Percentiles rank a stretch among this genome's conserved stretches.
These are phyloP conservation scores for Aspergillus wentii DNA, from an alignment of 495 filamentous ascomycete species.

Conservation along the genomic window DNA sequence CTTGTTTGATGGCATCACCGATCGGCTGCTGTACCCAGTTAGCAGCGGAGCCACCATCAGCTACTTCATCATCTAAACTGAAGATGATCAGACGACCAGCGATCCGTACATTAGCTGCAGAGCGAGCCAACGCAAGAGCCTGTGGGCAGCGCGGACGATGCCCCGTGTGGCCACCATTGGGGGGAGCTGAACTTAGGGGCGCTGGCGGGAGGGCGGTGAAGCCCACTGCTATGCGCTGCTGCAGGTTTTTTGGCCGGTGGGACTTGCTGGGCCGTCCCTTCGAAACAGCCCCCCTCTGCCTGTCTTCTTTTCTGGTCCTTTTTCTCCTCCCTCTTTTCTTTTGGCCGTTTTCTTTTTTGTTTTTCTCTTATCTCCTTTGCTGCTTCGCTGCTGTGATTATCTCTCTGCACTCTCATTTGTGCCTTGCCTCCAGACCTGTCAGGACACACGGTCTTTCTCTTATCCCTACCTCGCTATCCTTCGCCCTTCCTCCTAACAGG, in stretches of 20 bases:
- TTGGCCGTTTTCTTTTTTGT: neutral
- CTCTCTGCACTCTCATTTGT: too few relatives aligned
- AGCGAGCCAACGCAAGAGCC: conserved; percentile 3
- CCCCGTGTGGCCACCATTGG: too few relatives aligned
- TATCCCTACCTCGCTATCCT: neutral
- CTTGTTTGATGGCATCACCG: too few relatives aligned
- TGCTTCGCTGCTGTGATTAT: neutral
- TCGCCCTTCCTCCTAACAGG: conserved; percentile 2
- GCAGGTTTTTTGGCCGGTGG: too few relatives aligned
- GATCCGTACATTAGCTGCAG: conserved; percentile 1
- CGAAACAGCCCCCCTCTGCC: too few relatives aligned
- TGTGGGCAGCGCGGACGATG: conserved; percentile 7
- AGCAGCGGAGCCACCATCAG: neutral
- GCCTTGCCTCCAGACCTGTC: too few relatives aligned
- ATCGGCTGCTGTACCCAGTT: too few relatives aligned
- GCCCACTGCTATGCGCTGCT: too few relatives aligned
- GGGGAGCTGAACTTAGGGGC: too few relatives aligned
- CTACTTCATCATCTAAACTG: neutral
- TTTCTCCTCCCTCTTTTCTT: neutral
- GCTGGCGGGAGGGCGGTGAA: conserved; percentile 3
- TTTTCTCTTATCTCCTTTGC: neutral
- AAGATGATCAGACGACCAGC: conserved; percentile 6
- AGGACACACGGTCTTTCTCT: too few relatives aligned
- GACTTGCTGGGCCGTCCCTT: too few relatives aligned
- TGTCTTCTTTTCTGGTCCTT: neutral